A percentile compares a stretch with the other conserved stretches of the same genome.
Evolutionary conservation across 2,329 filamentous ascomycete species (phyloP).

Genomic region (Phialophora chinensis): DNA sequence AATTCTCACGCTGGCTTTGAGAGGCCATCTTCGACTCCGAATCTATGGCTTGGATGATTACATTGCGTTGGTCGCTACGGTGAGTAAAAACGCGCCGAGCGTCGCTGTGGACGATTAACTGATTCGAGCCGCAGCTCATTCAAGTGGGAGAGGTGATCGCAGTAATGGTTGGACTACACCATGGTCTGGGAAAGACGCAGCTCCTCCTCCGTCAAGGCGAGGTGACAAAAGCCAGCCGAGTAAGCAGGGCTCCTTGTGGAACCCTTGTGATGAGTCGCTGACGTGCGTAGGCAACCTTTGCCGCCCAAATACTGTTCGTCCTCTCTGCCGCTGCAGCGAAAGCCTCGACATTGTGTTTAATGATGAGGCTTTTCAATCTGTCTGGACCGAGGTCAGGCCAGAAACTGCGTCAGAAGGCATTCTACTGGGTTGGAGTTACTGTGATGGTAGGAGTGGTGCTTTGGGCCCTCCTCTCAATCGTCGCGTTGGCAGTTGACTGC

Average conservation of each 20-base stretch:
- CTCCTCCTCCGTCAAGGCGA: conserved; percentile 28
- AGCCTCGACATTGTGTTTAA: conserved; percentile 41
- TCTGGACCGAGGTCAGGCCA: conserved; percentile 28
- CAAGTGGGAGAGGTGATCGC: conserved; percentile 40
- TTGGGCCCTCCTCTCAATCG: conserved; percentile 39
- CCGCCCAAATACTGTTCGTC: conserved; percentile 41
- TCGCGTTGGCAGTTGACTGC: conserved; percentile 37
- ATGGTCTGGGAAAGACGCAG: conserved; percentile 40
- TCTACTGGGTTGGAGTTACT: conserved; percentile 33
- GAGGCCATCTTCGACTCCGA: conserved; percentile 32
- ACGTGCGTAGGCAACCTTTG: conserved; percentile 18
- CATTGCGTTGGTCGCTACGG: conserved; percentile 31
- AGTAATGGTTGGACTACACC: conserved; percentile 37
- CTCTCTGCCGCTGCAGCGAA: conserved; percentile 42
- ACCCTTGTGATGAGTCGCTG: background rate
- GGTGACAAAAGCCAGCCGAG: conserved; percentile 26
- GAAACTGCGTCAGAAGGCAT: conserved; percentile 32
- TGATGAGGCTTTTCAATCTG: conserved; percentile 41
- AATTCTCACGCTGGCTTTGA: conserved; percentile 30
- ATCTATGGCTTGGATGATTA: conserved; percentile 35
- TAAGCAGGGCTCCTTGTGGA: conserved; percentile 3
- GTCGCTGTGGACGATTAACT: background rate
- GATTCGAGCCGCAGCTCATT: conserved; percentile 28
- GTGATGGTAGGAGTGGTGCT: conserved; percentile 30
- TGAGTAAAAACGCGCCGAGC: conserved; percentile 5